A percentile compares a stretch with the other conserved stretches of the same genome.
These are phyloP conservation scores for Penicillium sp. DNA, from an alignment of 2,329 filamentous ascomycete genomes.

Conservation along the genomic window DNA sequence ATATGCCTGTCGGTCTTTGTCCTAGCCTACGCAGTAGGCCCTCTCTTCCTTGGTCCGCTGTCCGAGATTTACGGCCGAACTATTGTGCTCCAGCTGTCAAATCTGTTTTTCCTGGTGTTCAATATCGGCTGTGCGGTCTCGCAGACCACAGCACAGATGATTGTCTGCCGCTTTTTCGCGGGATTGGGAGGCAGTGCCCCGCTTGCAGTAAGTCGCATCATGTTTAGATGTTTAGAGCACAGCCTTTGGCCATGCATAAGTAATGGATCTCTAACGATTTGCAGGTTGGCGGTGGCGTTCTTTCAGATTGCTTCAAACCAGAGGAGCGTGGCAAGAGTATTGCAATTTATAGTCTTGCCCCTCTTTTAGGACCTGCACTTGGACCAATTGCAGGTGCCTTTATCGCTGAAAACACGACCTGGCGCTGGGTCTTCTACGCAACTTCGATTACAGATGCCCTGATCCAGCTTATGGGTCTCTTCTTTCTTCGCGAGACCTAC, in stretches of 20 bases:
- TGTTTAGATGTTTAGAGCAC: too few species aligned
- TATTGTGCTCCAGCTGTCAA: conserved; percentile 54
- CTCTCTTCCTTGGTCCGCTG: conserved; percentile 52
- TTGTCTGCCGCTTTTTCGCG: conserved; percentile 57
- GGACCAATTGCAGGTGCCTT: conserved; percentile 66
- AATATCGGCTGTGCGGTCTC: conserved; percentile 60
- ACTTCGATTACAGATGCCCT: conserved; percentile 62
- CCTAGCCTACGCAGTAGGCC: conserved; percentile 54
- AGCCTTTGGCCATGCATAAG: too few species aligned
- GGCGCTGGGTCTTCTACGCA: conserved; percentile 72
- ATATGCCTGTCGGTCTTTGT: conserved; percentile 57
- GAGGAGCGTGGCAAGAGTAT: conserved; percentile 64
- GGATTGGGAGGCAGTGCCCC: conserved; percentile 60
- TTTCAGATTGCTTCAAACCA: conserved; percentile 58
- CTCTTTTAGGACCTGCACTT: conserved; percentile 63
- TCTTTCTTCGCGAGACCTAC: conserved; percentile 65
- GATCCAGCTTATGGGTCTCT: conserved; percentile 61
- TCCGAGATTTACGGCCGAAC: conserved; percentile 58
- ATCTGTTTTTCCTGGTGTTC: conserved; percentile 57
- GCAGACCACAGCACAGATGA: conserved; percentile 52
- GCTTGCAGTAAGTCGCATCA: conserved; percentile 47
- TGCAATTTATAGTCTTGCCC: conserved; percentile 61
- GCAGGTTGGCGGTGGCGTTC: conserved; percentile 49
- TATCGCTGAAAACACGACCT: conserved; percentile 61
- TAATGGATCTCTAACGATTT: neutral